These are phyloP conservation scores for Rhododendron simsii DNA, from an alignment of 148 eudicot genomes.

Conservation along the genomic window DNA sequence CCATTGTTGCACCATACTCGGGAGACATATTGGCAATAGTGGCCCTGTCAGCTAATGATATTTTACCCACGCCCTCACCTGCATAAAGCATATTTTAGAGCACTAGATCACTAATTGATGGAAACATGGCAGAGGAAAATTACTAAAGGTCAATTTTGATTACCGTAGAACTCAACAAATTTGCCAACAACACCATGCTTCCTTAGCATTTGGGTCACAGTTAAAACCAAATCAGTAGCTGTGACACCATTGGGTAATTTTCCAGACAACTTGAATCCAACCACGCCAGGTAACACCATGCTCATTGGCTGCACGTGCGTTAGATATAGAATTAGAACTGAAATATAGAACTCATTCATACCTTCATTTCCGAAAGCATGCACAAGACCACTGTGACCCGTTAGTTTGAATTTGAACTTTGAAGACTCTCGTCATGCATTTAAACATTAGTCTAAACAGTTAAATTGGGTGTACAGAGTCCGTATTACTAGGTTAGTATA, in stretches of 20 bases:
- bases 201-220: constrained; percentile 94
- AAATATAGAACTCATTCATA: not conserved
- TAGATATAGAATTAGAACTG: constrained; percentile 8
- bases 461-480: not conserved
- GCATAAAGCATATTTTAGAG: constrained; percentile 3
- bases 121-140: not conserved
- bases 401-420: not conserved
- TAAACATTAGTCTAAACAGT: not conserved
- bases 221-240: constrained; percentile 95
- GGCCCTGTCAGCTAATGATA: constrained; percentile 69
- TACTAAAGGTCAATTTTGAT: constrained; percentile 9
- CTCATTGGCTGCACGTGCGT: constrained; percentile 73
- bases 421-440: not conserved
- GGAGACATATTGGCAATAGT: constrained; percentile 70
- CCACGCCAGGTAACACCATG: constrained; percentile 96
- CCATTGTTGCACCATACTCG: constrained; percentile 71
- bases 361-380: not conserved
- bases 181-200: constrained; percentile 99
- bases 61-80: constrained; percentile 55
- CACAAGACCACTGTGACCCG: not conserved
- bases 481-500: not conserved
- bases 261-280: constrained; percentile 87
- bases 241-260: constrained; percentile 81
- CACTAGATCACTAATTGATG: not conserved
- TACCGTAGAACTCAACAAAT: constrained; percentile 95